A percentile compares a stretch with the other conserved stretches of the same genome.
phyloP scores from a whole-genome alignment of 148 eudicot genomes.

The Rhododendron ovatum region DNA sequence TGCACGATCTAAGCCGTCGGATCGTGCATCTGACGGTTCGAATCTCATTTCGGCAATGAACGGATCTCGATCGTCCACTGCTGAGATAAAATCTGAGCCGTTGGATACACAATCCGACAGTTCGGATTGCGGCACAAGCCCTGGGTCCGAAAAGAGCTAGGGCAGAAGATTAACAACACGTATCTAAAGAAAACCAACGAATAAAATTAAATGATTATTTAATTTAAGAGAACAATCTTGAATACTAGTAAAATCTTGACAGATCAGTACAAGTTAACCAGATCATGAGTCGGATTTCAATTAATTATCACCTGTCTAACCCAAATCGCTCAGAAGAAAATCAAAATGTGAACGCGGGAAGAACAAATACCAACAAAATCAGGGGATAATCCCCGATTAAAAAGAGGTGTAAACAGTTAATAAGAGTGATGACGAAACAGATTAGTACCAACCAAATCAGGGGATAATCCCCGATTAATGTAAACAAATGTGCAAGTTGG shows the following conservation, averaged over 20 bases:
- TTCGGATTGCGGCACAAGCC: too few species aligned
- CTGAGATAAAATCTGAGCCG: too few species aligned
- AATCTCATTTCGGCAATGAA: too few species aligned
- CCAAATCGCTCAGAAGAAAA: not conserved
- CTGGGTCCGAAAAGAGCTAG: too few species aligned
- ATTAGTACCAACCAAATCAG: not conserved
- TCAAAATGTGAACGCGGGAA: not conserved
- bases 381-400: not conserved
- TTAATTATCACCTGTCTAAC: not conserved
- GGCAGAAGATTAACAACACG: too few species aligned
- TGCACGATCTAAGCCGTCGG: too few species aligned
- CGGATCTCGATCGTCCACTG: too few species aligned
- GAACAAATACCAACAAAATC: too few species aligned
- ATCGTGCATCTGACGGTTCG: too few species aligned
- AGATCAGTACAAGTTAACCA: not conserved
- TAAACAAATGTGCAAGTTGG: not conserved
- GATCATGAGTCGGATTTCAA: not conserved
- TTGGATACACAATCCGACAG: too few species aligned
- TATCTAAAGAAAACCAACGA: too few species aligned
- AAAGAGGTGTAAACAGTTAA: not conserved
- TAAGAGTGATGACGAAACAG: not conserved
- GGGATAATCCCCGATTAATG: slow-evolving; percentile 5
- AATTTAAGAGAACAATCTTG: not conserved
- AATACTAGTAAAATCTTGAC: not conserved
- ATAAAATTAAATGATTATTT: too few species aligned